phyloP scores from a whole-genome alignment of 345 rosid genomes.

The Gynandropsis gynandra region DNA sequence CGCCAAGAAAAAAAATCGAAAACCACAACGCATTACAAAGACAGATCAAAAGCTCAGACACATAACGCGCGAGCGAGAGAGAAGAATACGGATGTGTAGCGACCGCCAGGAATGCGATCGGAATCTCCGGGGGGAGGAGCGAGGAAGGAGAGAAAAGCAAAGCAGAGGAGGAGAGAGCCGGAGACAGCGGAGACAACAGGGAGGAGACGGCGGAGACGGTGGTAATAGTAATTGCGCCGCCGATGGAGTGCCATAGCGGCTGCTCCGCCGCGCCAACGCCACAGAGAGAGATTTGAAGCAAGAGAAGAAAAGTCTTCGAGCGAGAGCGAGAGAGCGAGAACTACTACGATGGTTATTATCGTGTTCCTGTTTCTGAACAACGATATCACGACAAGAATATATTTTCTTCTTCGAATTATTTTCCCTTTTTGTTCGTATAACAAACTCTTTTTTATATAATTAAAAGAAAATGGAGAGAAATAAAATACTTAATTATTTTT shows the following conservation, averaged over 20 bases:
- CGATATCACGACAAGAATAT: conserved; percentile 14
- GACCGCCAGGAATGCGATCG: conserved; percentile 26
- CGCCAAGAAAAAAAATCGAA: conserved; percentile 14
- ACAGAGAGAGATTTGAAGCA: conserved; percentile 12
- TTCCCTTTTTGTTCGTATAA: neutral
- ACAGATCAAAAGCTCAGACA: conserved; percentile 9
- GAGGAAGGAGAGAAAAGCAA: conserved; percentile 60
- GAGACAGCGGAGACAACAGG: conserved; percentile 46
- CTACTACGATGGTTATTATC: conserved; percentile 5
- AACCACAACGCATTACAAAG: neutral
- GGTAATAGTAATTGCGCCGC: conserved; percentile 55
- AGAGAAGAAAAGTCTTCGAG: conserved; percentile 11
- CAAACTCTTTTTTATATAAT: conserved; percentile 7
- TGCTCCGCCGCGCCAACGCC: conserved; percentile 11
- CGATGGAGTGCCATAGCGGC: conserved; percentile 54
- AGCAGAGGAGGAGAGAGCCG: conserved; percentile 54
- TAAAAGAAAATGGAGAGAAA: neutral
- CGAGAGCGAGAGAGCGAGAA: neutral
- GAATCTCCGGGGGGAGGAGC: conserved; percentile 60
- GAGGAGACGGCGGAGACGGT: conserved; percentile 44
- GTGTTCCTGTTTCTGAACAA: conserved; percentile 14
- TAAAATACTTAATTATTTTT: neutral
- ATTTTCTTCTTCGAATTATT: conserved; percentile 7
- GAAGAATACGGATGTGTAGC: conserved; percentile 30
- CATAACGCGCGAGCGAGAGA: neutral